phyloP scores from a whole-genome alignment of 2,329 filamentous ascomycete genomes.

The Didymella exigua region DNA sequence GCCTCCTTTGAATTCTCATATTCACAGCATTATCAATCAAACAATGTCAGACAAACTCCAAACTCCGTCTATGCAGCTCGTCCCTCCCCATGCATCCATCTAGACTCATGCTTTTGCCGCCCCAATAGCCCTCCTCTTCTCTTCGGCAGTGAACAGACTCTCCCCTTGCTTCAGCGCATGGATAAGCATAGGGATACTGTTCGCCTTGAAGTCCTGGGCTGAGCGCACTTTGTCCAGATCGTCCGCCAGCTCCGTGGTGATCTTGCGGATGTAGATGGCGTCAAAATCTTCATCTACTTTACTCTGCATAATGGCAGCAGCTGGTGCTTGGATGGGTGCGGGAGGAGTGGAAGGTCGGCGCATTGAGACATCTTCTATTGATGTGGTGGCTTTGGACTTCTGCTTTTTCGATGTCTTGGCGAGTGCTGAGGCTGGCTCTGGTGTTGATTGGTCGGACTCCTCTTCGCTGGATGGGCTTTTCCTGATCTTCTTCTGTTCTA shows the following conservation, averaged over 20 bases:
- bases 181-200: constrained; percentile 67
- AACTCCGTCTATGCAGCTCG: constrained; percentile 18
- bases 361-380: constrained; percentile 23
- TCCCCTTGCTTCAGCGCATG: constrained; percentile 72
- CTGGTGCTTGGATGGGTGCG: constrained; percentile 4
- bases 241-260: constrained; percentile 73
- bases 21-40: neutral
- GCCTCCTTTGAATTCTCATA: neutral
- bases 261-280: constrained; percentile 71
- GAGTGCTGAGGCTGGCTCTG: constrained; percentile 12
- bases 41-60: constrained; percentile 4
- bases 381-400: constrained; percentile 15
- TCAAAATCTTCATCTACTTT: constrained; percentile 55
- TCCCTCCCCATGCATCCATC: constrained; percentile 7
- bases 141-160: constrained; percentile 63
- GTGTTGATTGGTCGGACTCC: neutral
- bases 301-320: constrained; percentile 5
- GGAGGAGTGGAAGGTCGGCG: constrained; percentile 20
- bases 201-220: constrained; percentile 72
- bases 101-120: constrained; percentile 18
- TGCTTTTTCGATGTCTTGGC: constrained; percentile 20
- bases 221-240: constrained; percentile 73
- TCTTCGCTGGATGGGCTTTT: constrained; percentile 7
- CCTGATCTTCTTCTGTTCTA: constrained; percentile 20
- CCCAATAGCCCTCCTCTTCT: constrained; percentile 53